Base-by-base conservation (phyloP, 2,329 filamentous ascomycete genomes). In the Pseudocercospora musae region DNA sequence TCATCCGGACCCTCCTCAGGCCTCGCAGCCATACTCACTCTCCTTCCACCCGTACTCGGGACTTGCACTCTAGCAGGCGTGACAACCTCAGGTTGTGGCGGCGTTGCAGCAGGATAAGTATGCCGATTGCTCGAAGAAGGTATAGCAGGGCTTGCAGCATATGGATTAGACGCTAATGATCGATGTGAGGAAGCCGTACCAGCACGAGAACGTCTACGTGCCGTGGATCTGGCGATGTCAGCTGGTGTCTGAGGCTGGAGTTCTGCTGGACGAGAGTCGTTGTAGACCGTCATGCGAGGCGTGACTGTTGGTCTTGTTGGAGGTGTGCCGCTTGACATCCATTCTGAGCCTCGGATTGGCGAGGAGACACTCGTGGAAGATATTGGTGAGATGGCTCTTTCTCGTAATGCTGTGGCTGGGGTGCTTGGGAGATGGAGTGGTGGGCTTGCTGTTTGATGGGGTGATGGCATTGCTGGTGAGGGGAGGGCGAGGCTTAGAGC, bases 231-330 rank as follows among this genome's bases (percentile, higher is more conserved):
- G 15, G 46, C 50, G 9, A 75, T 31, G 57, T 76, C 73, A n/a
- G 73, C 72, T 13, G 74, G 74, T 1, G 73, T 76, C 46, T 74
- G 73, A 4, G 74, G 74, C 57, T 76, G 74, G 3, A 63, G 62
- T 5, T 56, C 44, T 9, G 70, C 58, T 3, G 73, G 67, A 11
- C 63, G 46, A 10, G 61, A 55, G 49, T 76, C 74, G 54, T 75
- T 68, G 66, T 76, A 76, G 29, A 76, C 65, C 11, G 57, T 63
- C 10, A 75, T 20, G 13, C 60, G 61, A 8, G 67, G 68, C 3
- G 67, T 70, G 46, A 23, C 63, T 53, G 20, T 50, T 50, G 50
- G 62, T 57, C 57, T 15, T 23, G 31, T 54, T 21, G 52, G 52
- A 11, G 29, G 52, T 10, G 52, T 54, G 29, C 52, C 52, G 31